Evolutionary conservation across 805 yeast genomes (phyloP).

Genomic region (Lipomyces yamadae): DNA sequence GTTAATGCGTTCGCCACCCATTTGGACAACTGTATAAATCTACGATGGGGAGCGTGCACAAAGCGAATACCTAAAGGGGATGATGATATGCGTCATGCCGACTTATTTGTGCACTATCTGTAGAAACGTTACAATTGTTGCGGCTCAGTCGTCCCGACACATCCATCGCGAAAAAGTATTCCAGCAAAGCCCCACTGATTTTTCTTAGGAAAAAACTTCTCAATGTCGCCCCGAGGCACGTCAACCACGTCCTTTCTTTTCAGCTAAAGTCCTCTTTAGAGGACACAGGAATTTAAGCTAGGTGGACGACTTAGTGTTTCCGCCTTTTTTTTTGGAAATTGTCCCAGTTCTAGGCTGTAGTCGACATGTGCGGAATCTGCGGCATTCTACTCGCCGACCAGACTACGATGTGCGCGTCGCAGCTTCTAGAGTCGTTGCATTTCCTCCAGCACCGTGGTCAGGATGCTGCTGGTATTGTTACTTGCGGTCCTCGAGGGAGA

Average conservation of each 20-base stretch:
- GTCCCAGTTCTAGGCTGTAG: background rate
- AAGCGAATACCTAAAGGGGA: background rate
- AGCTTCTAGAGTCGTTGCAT: constrained; percentile 87
- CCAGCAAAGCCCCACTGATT: background rate
- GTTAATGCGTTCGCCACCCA: no score
- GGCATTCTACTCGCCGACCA: constrained; percentile 86
- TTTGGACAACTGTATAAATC: no score
- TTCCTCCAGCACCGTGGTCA: constrained; percentile 97
- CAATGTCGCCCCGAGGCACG: constrained; percentile 5
- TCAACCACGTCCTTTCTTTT: background rate
- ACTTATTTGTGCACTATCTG: background rate
- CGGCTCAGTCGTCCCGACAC: background rate
- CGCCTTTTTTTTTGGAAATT: background rate
- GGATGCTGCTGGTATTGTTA: constrained; percentile 98
- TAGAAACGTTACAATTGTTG: background rate
- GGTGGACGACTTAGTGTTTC: background rate
- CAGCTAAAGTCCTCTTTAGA: background rate
- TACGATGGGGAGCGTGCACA: no score
- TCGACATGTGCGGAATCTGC: constrained; percentile 87
- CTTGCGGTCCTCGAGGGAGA: constrained; percentile 92
- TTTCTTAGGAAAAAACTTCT: background rate
- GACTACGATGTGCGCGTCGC: constrained; percentile 76
- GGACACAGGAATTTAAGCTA: background rate
- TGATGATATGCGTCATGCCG: background rate
- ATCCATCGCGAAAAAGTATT: background rate